These are phyloP conservation scores for Colletotrichum horii DNA, from an alignment of 2,329 filamentous ascomycete species.

Conservation along the genomic window DNA sequence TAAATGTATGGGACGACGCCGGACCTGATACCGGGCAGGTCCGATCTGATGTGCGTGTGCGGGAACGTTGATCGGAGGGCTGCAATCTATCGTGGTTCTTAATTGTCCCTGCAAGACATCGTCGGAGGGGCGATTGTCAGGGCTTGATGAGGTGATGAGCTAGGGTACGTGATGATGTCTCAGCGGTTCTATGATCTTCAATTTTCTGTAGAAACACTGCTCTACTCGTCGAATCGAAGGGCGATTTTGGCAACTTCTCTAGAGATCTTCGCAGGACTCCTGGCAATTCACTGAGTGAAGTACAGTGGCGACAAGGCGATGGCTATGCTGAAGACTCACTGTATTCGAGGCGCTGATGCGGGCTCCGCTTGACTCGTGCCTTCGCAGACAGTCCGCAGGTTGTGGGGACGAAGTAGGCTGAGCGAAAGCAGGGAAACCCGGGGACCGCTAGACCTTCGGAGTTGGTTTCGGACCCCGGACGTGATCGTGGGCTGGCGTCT, in stretches of 20 bases:
- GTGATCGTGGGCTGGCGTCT: not conserved
- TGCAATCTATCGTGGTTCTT: not conserved
- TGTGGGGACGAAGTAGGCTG: not conserved
- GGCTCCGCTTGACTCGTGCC: not conserved
- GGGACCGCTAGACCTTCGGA: not conserved
- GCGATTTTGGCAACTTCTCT: not conserved
- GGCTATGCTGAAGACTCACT: not conserved
- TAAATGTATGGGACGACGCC: not conserved
- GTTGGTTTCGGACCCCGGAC: not conserved
- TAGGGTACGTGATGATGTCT: not conserved
- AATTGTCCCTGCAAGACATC: not conserved
- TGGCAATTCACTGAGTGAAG: not conserved
- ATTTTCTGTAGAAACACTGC: too few species aligned
- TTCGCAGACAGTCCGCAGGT: not conserved
- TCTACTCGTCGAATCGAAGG: too few species aligned
- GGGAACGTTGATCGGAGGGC: not conserved
- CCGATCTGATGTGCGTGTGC: not conserved
- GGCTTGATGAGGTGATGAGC: too few species aligned
- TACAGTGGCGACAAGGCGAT: fast-evolving
- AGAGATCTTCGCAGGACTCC: fast-evolving
- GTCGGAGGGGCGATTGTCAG: not conserved
- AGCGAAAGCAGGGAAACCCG: not conserved
- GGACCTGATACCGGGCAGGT: not conserved
- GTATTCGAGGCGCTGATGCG: not conserved
- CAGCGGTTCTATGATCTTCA: not conserved